Evolutionary conservation across 257 asterid species (phyloP), one percentile per base, ranked within the genome.

Genomic region (Capsicum rhomboideum): DNA sequence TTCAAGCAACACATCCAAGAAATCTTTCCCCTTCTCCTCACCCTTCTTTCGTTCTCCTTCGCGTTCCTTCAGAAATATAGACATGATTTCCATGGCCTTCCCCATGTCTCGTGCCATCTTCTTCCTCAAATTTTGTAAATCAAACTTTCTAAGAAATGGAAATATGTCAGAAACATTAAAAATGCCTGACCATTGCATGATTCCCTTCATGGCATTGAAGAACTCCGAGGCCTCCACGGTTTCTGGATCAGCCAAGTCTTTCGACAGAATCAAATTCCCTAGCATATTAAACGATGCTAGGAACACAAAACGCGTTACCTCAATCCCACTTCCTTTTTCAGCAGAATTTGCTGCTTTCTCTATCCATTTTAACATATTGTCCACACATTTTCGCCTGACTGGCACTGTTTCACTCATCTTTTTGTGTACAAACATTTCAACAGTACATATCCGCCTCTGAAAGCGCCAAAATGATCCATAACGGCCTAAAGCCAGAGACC

Each of bases 401-500:
- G 83, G 16, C 86, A 81, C 89, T 10, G 93, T 87, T 18, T 89
- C 91, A 20, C 28, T 86, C 74, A 93, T 90, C 79, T 86, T 78
- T 80, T 53, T 84, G 46, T 85, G 89, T 1, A 85, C 88, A 20
- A 90, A 52, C 93, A 93, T 90, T 59, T 91, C 96, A 0, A 84
- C 89, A 1, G 93, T 92, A 91, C 91, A 89, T 18, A 93, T 85
- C 2, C 93, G 86, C 86, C 90, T 89, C 87, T 89, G 86, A 80
- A 80, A 81, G 6, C 96, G 90, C 96, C 94, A 92, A 79, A 91
- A 88, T 4, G 91, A 13, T 11, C 94, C 96, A 67, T 90, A 90
- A 17, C 91, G 93, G 59, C 94, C 78, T 6, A 93, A 82, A 0
- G 95, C 89, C 8, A 91, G 2, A 0, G 95, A 89, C 37, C 91